These are phyloP conservation scores for Globisporangium yorkense DNA, from an alignment of 352 stramenopile species.

Conservation along the genomic window DNA sequence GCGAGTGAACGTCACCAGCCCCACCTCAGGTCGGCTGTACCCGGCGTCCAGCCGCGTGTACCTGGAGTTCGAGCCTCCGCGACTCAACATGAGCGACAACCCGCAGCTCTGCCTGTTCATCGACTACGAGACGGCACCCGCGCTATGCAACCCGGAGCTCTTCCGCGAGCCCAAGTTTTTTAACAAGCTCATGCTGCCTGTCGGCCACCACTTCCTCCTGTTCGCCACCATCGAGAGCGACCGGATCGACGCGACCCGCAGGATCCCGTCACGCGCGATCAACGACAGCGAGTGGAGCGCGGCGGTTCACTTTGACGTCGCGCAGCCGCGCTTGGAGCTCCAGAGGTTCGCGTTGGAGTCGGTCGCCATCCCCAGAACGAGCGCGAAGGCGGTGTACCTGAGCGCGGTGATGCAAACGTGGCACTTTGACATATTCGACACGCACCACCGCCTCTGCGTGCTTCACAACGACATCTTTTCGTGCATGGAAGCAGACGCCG, in stretches of 20 bases:
- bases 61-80: conserved; percentile 30
- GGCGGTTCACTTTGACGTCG: conserved; percentile 32
- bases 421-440: conserved; percentile 37
- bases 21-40: conserved; percentile 20
- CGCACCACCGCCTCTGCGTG: conserved; percentile 31
- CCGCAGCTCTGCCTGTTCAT: conserved; percentile 37
- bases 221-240: conserved; percentile 15
- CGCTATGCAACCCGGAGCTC: conserved; percentile 20
- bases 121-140: conserved; percentile 16
- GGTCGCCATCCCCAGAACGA: neutral
- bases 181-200: conserved; percentile 3
- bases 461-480: conserved; percentile 38
- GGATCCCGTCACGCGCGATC: neutral
- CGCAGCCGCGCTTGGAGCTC: conserved; percentile 27
- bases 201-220: conserved; percentile 39
- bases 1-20: conserved; percentile 24
- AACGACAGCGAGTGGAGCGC: conserved; percentile 21
- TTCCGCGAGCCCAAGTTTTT: conserved; percentile 36
- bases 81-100: conserved; percentile 10
- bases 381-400: conserved; percentile 10
- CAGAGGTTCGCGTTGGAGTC: conserved; percentile 13
- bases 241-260: neutral
- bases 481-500: conserved; percentile 23
- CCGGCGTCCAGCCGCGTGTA: conserved; percentile 34
- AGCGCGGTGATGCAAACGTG: conserved; percentile 28